phyloP scores from a whole-genome alignment of 768 basidiomycete genomes.

The Trametes cinnabarina region DNA sequence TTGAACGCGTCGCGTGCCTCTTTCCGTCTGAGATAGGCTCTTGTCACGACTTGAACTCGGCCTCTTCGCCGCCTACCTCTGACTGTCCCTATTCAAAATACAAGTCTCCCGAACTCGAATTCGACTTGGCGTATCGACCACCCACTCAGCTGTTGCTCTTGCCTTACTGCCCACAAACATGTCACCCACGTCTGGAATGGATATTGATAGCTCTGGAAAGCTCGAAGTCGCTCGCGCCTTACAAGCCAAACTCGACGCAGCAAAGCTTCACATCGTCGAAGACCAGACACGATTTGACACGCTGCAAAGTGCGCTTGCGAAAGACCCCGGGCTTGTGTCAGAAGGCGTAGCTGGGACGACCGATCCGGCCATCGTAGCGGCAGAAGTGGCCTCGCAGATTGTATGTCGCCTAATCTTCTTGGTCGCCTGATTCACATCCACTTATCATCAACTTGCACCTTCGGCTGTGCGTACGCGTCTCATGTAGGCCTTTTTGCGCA shows the following conservation, averaged over 20 bases:
- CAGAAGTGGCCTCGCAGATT: slow-evolving; percentile 58
- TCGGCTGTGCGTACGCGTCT: not conserved
- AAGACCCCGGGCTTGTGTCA: slow-evolving; percentile 13
- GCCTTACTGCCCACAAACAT: not conserved
- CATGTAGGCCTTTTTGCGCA: slow-evolving; percentile 65
- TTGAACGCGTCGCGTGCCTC: not conserved
- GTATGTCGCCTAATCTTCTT: too few species aligned
- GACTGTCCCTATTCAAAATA: too few species aligned
- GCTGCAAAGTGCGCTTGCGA: slow-evolving; percentile 13
- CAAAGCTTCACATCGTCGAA: slow-evolving; percentile 19
- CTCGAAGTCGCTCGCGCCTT: slow-evolving; percentile 21
- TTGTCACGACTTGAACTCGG: too few species aligned
- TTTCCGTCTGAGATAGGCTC: too few species aligned
- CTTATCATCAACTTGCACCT: not conserved
- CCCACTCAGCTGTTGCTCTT: too few species aligned
- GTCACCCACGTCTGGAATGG: not conserved
- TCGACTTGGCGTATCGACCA: too few species aligned
- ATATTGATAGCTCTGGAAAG: slow-evolving; percentile 15
- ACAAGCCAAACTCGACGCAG: slow-evolving; percentile 13
- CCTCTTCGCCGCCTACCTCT: too few species aligned
- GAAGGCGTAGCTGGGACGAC: slow-evolving; percentile 20
- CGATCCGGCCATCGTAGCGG: slow-evolving; percentile 42
- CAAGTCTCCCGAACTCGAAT: too few species aligned
- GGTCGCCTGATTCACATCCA: too few species aligned
- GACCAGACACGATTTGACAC: slow-evolving; percentile 21